Evolutionary conservation across 2,329 filamentous ascomycete species (phyloP).

Genomic region (Botrytis fragariae): DNA sequence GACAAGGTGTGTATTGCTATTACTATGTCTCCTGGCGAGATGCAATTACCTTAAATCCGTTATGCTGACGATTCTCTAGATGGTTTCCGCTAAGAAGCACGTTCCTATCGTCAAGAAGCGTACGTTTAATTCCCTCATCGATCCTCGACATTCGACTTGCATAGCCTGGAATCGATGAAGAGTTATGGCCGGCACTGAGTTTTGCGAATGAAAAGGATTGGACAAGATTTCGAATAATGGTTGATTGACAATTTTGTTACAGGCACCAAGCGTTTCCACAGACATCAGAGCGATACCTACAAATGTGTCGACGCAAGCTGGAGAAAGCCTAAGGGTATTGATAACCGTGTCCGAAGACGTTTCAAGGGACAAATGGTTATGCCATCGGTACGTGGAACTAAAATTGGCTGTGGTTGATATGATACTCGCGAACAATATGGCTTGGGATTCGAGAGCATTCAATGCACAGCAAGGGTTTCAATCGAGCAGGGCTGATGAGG

Average conservation of each 20-base stretch:
- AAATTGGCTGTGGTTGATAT: background rate
- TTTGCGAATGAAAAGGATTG: background rate
- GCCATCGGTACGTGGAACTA: constrained; percentile 81
- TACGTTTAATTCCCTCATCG: constrained; percentile 56
- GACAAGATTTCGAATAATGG: background rate
- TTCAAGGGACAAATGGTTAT: constrained; percentile 95
- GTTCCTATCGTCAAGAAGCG: constrained; percentile 99
- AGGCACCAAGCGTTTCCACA: constrained; percentile 93
- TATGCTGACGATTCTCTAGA: constrained; percentile 51
- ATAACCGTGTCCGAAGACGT: constrained; percentile 94
- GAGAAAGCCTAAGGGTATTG: constrained; percentile 99
- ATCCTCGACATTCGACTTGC: constrained; percentile 12
- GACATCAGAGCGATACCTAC: constrained; percentile 97
- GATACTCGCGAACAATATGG: background rate
- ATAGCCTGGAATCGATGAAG: background rate
- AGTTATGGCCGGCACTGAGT: background rate
- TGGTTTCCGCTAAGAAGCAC: constrained; percentile 99
- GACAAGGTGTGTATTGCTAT: constrained; percentile 34
- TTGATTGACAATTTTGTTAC: constrained; percentile 37
- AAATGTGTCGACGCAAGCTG: constrained; percentile 86
- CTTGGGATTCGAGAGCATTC: constrained; percentile 14
- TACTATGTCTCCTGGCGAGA: constrained; percentile 3
- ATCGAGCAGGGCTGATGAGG: constrained; percentile 30
- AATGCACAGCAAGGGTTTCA: constrained; percentile 4
- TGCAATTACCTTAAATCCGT: background rate